Evolutionary conservation across 2,329 filamentous ascomycete species (phyloP), one percentile per base, ranked within the genome.

Genomic region (Albifimbria verrucaria): DNA sequence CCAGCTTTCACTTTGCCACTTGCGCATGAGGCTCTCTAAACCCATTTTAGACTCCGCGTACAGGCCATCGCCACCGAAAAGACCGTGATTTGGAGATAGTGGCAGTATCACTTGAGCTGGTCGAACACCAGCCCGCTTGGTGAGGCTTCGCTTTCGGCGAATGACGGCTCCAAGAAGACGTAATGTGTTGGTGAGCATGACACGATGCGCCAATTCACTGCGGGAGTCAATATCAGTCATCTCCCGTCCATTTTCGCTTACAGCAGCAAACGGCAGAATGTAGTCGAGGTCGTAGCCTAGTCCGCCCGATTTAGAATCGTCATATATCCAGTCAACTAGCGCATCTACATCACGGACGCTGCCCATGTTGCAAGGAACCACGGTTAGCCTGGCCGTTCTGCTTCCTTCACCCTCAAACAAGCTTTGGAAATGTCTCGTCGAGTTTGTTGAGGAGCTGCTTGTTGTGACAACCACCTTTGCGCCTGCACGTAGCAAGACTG

Each of bases 381-480:
- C 92, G 44, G 97, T 90, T 50, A 97, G 86, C 75, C 97, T 91
- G 52, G 93, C 97, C 59, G 92, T 93, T 60, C 90, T 89, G 54
- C 90, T 89, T 65, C 93, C 93, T 66, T 88, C 93, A 70, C 96
- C 88, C 43, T 90, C n/a, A 18, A 9, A 43, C 11, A 18, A 22
- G 17, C 21, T 43, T 9, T 18, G 41, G 76, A 99, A 99, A 78
- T 97, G 99, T 76, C 99, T 93, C 5, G 94, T 99, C 53, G 97
- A 94, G 72, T 97, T 89, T 45, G 92, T 89, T 17, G 94, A 97
- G 80, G 94, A 99, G 62, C 94, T 87, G 67, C 90, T 96, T n/a
- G 94, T 99, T 15, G 94, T 99, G 55, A 99, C 95, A 50, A 97
- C 79, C 41, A 99, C 95, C 78, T 94, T 95, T 60, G 94, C 94